phyloP scores from a whole-genome alignment of 1,139 yeast species.

The Diutina scorzettiae region DNA sequence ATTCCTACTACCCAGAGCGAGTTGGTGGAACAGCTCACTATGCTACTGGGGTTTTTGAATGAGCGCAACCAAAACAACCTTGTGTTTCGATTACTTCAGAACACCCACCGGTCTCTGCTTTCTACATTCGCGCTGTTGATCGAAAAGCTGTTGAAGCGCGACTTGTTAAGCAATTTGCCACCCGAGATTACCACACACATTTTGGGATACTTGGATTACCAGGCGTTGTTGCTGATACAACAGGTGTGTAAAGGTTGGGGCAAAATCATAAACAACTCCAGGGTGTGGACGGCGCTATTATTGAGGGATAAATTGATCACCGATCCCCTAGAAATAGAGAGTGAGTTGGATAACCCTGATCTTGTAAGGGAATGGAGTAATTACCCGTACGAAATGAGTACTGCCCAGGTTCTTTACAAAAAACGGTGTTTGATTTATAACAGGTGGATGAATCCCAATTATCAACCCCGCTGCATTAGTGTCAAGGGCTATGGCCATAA shows the following conservation, averaged over 20 bases:
- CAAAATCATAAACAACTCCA: conserved; percentile 43
- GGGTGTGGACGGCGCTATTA: conserved; percentile 47
- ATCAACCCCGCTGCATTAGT: conserved; percentile 57
- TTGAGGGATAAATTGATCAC: conserved; percentile 42
- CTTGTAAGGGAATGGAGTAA: conserved; percentile 7
- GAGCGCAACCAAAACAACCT: conserved; percentile 31
- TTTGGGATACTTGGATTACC: conserved; percentile 53
- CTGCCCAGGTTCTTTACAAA: conserved; percentile 49
- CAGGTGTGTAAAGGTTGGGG: conserved; percentile 67
- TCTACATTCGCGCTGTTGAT: conserved; percentile 55
- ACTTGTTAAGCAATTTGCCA: conserved; percentile 61
- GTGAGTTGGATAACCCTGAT: conserved; percentile 21
- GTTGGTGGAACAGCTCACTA: conserved; percentile 23
- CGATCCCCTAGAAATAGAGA: conserved; percentile 21
- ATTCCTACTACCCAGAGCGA: conserved; percentile 31
- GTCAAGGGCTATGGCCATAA: conserved; percentile 67
- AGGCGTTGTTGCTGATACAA: conserved; percentile 49
- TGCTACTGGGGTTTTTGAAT: conserved; percentile 24
- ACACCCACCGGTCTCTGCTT: conserved; percentile 54
- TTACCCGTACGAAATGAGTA: conserved; percentile 22
- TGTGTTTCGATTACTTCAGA: conserved; percentile 53
- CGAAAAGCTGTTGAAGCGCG: conserved; percentile 54
- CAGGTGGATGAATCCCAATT: conserved; percentile 77
- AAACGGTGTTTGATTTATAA: conserved; percentile 52
- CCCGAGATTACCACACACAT: conserved; percentile 63